A percentile compares a stretch with the other conserved stretches of the same genome.
Evolutionary conservation across 1,284 basidiomycete genomes (phyloP).

Genomic region (Trichosporon faecale): DNA sequence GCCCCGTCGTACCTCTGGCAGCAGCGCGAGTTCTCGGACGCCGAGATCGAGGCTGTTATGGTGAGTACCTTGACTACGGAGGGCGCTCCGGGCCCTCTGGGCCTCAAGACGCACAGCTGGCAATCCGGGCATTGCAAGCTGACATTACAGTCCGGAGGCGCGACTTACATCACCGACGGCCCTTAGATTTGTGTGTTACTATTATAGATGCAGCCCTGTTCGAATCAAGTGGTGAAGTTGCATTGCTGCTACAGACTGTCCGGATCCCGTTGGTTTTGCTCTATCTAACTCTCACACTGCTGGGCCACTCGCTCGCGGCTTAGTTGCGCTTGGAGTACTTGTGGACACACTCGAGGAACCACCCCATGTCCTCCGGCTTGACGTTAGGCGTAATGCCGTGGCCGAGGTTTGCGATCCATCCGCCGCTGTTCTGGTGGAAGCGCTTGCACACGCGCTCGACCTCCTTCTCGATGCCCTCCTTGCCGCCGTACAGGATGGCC

Average conservation of each 20-base stretch:
- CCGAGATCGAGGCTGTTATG: constrained; percentile 74
- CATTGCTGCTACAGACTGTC: neutral
- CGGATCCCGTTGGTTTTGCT: neutral
- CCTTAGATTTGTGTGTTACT: neutral
- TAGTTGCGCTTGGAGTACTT: constrained; percentile 58
- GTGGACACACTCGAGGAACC: constrained; percentile 87
- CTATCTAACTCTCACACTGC: neutral
- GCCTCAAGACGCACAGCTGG: neutral
- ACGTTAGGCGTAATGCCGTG: constrained; percentile 98
- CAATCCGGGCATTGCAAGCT: neutral
- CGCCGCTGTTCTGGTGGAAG: constrained; percentile 61
- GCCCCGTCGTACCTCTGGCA: constrained; percentile 69
- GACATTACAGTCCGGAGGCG: constrained; percentile 65
- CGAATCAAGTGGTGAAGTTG: neutral
- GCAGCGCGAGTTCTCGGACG: constrained; percentile 61
- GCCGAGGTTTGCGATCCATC: constrained; percentile 94
- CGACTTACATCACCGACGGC: constrained; percentile 48
- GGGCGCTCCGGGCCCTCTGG: neutral
- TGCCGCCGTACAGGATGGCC: constrained; percentile 78
- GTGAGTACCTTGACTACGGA: constrained; percentile 56
- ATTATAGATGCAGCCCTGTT: constrained; percentile 4
- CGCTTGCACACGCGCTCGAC: constrained; percentile 77
- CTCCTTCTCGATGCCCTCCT: constrained; percentile 78
- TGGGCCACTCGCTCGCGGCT: neutral
- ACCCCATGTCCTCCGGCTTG: constrained; percentile 81